Percentiles rank a stretch among this genome's conserved stretches.
Evolutionary conservation across 2,329 filamentous ascomycete genomes (phyloP).

Genomic region (Xylaria sp.): DNA sequence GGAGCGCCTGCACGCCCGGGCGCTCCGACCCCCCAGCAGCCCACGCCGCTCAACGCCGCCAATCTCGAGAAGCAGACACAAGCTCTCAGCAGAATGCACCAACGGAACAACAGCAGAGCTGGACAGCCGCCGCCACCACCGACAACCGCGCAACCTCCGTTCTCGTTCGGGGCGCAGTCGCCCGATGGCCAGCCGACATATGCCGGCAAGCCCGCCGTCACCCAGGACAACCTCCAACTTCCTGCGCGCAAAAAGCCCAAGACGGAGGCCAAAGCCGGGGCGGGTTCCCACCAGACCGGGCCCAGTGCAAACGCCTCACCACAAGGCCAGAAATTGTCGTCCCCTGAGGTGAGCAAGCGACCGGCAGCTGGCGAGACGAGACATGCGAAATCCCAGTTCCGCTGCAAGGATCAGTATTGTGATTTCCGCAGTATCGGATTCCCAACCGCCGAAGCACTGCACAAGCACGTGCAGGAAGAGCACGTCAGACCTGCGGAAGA

Average conservation of each 20-base stretch:
- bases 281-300: conserved; percentile 52
- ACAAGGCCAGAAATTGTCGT: conserved; percentile 58
- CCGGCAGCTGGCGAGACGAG: conserved; percentile 47
- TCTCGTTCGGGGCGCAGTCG: conserved; percentile 64
- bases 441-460: conserved; percentile 63
- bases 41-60: conserved; percentile 55
- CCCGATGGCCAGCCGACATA: conserved; percentile 70
- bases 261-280: conserved; percentile 58
- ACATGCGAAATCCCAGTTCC: conserved; percentile 55
- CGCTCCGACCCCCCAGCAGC: conserved; percentile 50
- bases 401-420: conserved; percentile 66
- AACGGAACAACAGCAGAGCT: conserved; percentile 57
- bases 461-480: conserved; percentile 66
- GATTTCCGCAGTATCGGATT: conserved; percentile 62
- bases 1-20: conserved; percentile 44
- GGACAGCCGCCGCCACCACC: conserved; percentile 65
- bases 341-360: conserved; percentile 57
- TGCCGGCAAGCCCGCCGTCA: conserved; percentile 61
- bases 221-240: conserved; percentile 63
- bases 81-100: conserved; percentile 58
- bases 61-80: conserved; percentile 64
- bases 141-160: conserved; percentile 66
- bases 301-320: conserved; percentile 58
- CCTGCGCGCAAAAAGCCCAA: conserved; percentile 67
- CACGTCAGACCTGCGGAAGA: conserved; percentile 66